These are phyloP conservation scores for Phaeosphaeriaceae sp. DNA, from an alignment of 2,329 filamentous ascomycete genomes.

Conservation along the genomic window DNA sequence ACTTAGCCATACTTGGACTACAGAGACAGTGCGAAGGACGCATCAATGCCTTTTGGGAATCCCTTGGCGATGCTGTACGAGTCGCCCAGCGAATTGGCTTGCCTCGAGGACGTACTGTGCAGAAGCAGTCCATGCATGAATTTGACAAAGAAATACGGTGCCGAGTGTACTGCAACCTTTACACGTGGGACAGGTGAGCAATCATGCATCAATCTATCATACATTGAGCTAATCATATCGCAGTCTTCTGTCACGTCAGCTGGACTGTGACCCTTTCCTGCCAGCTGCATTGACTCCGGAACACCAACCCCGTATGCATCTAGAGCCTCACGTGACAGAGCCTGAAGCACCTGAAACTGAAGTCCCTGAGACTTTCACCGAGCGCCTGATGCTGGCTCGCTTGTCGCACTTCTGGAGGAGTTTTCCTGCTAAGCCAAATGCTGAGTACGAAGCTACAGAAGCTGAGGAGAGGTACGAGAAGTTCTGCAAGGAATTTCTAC, in stretches of 20 bases:
- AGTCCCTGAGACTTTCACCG: too few species aligned
- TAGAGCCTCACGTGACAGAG: not conserved
- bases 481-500: conserved; percentile 14
- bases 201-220: not conserved
- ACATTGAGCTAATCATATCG: not conserved
- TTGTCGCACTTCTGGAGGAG: too few species aligned
- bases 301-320: not conserved
- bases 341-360: conserved; percentile 10
- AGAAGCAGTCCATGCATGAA: conserved; percentile 10
- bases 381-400: too few species aligned
- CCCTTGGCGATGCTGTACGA: conserved; percentile 6
- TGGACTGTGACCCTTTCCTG: not conserved
- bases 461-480: not conserved
- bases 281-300: not conserved
- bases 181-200: conserved; percentile 18
- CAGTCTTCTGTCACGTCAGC: not conserved
- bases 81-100: conserved; percentile 14
- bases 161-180: conserved; percentile 17
- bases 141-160: conserved; percentile 16
- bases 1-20: not conserved
- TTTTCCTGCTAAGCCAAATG: too few species aligned
- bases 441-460: too few species aligned
- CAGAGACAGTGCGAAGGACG: conserved; percentile 4
- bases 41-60: conserved; percentile 15
- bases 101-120: conserved; percentile 1